Evolutionary conservation across 208 protist genomes (phyloP).

Genomic region (Crithidia acanthocephali): DNA sequence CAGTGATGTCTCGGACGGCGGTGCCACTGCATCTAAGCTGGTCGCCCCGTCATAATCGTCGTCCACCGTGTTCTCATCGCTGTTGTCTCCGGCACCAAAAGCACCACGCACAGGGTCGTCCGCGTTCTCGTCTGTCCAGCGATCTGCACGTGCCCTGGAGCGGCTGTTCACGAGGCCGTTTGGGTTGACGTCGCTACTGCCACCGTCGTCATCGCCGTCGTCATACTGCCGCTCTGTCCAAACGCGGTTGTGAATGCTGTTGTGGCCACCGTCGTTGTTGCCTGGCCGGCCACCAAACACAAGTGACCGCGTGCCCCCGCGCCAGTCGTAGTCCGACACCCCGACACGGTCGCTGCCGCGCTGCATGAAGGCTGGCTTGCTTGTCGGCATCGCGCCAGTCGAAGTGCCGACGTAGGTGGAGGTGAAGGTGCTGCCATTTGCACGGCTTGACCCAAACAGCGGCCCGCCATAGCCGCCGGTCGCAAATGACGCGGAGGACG

Average conservation of each 20-base stretch:
- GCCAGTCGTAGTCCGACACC: constrained; percentile 14
- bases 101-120: neutral
- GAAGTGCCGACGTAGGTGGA: constrained; percentile 22
- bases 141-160: constrained; percentile 25
- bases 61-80: neutral
- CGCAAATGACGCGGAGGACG: too few relatives aligned
- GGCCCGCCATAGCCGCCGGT: neutral
- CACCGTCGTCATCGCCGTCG: neutral
- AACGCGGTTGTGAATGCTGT: neutral
- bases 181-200: neutral
- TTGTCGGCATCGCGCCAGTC: neutral
- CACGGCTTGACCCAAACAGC: neutral
- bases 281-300: neutral
- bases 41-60: neutral
- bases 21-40: neutral
- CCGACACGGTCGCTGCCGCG: neutral
- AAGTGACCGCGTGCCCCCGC: constrained; percentile 3
- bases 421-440: constrained; percentile 6
- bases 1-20: neutral
- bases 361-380: neutral
- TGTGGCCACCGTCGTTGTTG: neutral
- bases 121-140: constrained; percentile 29
- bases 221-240: neutral
- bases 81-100: neutral
- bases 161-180: constrained; percentile 31